These are phyloP conservation scores for Pelargonium cotyledonis DNA, from an alignment of 441 rosid species.

Conservation along the genomic window DNA sequence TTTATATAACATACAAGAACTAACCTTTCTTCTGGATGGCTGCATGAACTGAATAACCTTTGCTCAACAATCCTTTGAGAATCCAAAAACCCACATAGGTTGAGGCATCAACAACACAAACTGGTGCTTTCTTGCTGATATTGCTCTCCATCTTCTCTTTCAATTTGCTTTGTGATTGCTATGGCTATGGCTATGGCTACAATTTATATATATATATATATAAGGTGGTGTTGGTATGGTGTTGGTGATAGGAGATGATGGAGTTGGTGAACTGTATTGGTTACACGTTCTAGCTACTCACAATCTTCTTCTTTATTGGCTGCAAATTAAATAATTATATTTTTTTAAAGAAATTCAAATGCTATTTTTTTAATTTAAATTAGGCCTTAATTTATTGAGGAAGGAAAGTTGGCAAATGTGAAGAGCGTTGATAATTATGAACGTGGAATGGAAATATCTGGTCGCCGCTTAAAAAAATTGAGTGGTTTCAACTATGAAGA, in stretches of 20 bases:
- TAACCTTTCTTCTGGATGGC: conserved; percentile 57
- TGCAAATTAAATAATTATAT: too few species aligned
- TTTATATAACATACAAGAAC: neutral
- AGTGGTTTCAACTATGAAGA: too few species aligned
- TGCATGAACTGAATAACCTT: conserved; percentile 70
- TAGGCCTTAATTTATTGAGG: too few species aligned
- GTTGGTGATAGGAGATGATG: conserved; percentile 22
- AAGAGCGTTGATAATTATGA: too few species aligned
- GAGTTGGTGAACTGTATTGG: conserved; percentile 58
- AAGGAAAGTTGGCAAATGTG: too few species aligned
- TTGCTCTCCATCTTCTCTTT: neutral
- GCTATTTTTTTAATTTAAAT: too few species aligned
- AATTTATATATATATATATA: conserved; percentile 31
- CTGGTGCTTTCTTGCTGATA: conserved; percentile 18
- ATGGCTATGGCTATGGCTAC: too few species aligned
- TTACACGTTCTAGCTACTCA: conserved; percentile 50
- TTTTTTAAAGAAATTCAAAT: too few species aligned
- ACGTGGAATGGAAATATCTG: too few species aligned
- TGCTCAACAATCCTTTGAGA: conserved; percentile 49
- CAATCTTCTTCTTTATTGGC: too few species aligned
- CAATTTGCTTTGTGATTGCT: neutral
- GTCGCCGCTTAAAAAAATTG: too few species aligned
- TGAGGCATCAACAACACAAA: conserved; percentile 81
- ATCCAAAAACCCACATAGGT: conserved; percentile 78
- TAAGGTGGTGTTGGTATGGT: conserved; percentile 1